Evolutionary conservation across 140 eudicot species (phyloP).

Genomic region (Ambrosia hybrid): DNA sequence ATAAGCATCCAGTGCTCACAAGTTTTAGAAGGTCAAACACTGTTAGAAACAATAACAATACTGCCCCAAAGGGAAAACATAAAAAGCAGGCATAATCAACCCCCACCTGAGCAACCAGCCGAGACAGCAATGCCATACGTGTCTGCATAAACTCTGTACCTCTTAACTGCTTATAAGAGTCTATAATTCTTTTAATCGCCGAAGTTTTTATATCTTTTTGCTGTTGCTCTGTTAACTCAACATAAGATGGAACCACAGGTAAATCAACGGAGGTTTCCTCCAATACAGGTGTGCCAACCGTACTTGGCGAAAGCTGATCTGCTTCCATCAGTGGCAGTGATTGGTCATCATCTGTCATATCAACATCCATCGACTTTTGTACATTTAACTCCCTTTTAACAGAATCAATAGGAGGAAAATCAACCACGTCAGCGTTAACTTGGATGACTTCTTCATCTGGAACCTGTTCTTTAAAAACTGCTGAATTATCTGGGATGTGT

Average conservation of each 20-base stretch:
- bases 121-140: conserved; percentile 80
- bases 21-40: too few species aligned
- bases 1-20: too few species aligned
- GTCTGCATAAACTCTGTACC: conserved; percentile 59
- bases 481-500: conserved; percentile 22
- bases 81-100: conserved; percentile 36
- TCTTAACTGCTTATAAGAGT: conserved; percentile 51
- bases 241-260: conserved; percentile 66
- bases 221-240: conserved; percentile 64
- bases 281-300: conserved; percentile 37
- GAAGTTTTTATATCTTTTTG: conserved; percentile 44
- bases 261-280: conserved; percentile 61
- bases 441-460: conserved; percentile 36
- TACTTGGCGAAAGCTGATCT: conserved; percentile 65
- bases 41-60: conserved; percentile 25
- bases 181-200: conserved; percentile 69
- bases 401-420: conserved; percentile 27
- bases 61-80: conserved; percentile 30
- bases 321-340: conserved; percentile 42
- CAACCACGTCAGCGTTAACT: conserved; percentile 35
- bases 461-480: conserved; percentile 41
- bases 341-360: conserved; percentile 43
- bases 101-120: conserved; percentile 96
- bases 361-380: conserved; percentile 34
- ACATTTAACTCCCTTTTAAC: conserved; percentile 38